Evolutionary conservation across 1,284 basidiomycete species (phyloP).

Genomic region (Heliocybe sulcata): DNA sequence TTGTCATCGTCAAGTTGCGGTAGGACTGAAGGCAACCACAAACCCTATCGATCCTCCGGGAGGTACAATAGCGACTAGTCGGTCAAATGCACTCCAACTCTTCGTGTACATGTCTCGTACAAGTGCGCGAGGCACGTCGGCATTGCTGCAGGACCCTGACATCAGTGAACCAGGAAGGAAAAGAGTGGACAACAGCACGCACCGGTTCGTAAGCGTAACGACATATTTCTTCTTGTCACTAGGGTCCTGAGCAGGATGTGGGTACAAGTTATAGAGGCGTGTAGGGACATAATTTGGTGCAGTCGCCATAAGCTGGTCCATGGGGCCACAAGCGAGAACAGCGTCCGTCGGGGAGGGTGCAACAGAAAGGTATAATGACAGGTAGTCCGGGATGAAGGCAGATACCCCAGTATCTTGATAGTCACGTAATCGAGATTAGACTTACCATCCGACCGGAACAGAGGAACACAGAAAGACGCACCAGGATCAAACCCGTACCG

Average conservation of each 20-base stretch:
- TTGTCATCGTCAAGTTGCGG: no score
- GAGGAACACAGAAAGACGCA: constrained; percentile 26
- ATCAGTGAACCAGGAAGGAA: constrained; percentile 2
- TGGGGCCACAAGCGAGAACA: constrained; percentile 70
- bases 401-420: constrained; percentile 60
- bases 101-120: constrained; percentile 87
- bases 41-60: constrained; percentile 85
- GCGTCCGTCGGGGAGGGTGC: constrained; percentile 64
- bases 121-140: constrained; percentile 75
- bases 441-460: no score
- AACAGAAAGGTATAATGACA: constrained; percentile 69
- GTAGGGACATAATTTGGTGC: constrained; percentile 67
- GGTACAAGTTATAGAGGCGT: constrained; percentile 60
- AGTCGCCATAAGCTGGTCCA: constrained; percentile 67
- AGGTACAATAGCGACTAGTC: constrained; percentile 77
- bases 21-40: no score
- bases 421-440: constrained; percentile 3
- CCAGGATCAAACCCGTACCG: constrained; percentile 76
- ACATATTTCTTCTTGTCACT: constrained; percentile 68
- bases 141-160: constrained; percentile 43
- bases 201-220: constrained; percentile 63
- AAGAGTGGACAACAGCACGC: constrained; percentile 12
- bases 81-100: constrained; percentile 82
- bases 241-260: constrained; percentile 72
- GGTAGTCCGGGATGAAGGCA: constrained; percentile 68